Evolutionary conservation across 805 yeast genomes (phyloP), one percentile per base, ranked within the genome.

Genomic region (Kodamaea kaohsiungensis): DNA sequence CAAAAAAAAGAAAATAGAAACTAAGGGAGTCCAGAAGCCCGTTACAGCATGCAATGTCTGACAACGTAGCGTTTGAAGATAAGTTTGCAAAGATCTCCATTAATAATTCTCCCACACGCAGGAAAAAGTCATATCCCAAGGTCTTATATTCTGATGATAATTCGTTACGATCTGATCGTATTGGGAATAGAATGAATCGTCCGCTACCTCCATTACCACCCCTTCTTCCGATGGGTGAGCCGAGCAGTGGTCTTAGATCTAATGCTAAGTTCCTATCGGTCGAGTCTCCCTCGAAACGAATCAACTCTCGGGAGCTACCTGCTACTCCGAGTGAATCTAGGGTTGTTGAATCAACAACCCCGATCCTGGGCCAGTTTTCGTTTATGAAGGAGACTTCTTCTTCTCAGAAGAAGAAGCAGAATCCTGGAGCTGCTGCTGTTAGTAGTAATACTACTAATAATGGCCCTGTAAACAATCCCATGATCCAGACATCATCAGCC

Each of bases 351-450:
- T 51, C 54, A 54, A 46, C 67, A 49, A 54, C 56, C 48, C 61
- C 60, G n/a, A 40, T 40, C 19, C 45, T 16, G 45, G 59, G 56
- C 49, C 65, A 60, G 43, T 66, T 68, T 48, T 72, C 78, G 6
- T 75, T 75, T 55, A 75, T 75, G 80, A 63, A 65, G 42, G 76
- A 70, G 8, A 75, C 79, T 0, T 59, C 77, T 10, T 70, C 77
- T 1, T 74, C 79, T 1, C 59, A 67, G 16, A 66, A 67, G 53
- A 71, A 74, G 53, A 71, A 67, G 56, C 65, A 51, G 56, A 53
- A 48, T 46, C 55, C 53, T 2, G 47, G 42, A n/a, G n/a, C n/a
- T 33, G 43, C 45, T 22, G 6, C 25, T 22, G 25, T 22, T 22
- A 22, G 6, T 22, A 6, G 25, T 6, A 22, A 22, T 22, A 3